Evolutionary conservation across 2,329 filamentous ascomycete species (phyloP), one percentile per base, ranked within the genome.

Genomic region (Microdochium nivale): DNA sequence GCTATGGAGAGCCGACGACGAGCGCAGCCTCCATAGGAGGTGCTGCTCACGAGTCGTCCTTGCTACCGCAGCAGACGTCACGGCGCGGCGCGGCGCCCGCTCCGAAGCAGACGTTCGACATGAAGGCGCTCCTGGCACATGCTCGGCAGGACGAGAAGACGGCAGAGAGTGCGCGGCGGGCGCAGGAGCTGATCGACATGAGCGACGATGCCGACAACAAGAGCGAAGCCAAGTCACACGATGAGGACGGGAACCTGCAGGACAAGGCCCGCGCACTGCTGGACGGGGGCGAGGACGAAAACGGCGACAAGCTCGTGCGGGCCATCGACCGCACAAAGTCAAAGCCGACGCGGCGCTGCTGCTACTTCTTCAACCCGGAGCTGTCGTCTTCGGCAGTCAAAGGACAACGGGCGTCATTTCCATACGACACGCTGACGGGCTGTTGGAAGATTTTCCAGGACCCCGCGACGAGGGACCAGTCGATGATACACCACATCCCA

Each of bases 401-500:
- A 13, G 51, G 59, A 49, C 51, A 62, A 40, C 54, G 54, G 50
- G 57, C 58, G 25, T 58, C 60, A 8, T 75, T 76, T 43, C 73
- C 73, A 2, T 66, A 62, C 11, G 61, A 65, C 16, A 60, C 61
- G 8, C 67, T 62, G 3, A 67, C 61, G 16, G 71, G 70, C 0
- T 66, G 65, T 3, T 81, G 78, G 79, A 63, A 60, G 13, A 66
- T 77, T n/a, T 64, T 83, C 3, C 64, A 65, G 52, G 73, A 80
- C 30, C 68, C 76, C 0, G 67, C 68, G 7, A 70, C 72, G 37
- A 76, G 84, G 49, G 71, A 80, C 51, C 78, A 83, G 56, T 72
- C 79, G 35, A 78, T 90, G 50, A 66, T 81, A 24, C 83, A 80
- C 21, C 86, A 86, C 1, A 68, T 86, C 52, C 74, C 83, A 1